Evolutionary conservation across 345 rosid genomes (phyloP).

Genomic region (Melaleuca alternifolia): DNA sequence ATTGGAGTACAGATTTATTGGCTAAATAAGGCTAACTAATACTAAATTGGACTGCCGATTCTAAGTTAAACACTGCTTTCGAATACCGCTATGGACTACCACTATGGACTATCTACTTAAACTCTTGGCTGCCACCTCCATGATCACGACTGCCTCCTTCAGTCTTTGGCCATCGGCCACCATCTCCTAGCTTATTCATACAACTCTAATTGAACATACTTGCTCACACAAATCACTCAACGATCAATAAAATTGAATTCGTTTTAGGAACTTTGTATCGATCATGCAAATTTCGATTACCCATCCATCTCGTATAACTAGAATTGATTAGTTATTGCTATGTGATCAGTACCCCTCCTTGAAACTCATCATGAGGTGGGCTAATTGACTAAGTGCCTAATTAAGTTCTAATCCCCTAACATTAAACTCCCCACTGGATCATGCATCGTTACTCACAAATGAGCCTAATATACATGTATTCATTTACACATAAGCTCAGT

Average conservation of each 20-base stretch:
- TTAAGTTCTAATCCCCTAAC: neutral
- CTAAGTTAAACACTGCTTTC: neutral
- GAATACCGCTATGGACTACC: too few relatives aligned
- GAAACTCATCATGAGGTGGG: neutral
- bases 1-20: neutral
- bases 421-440: accelerated
- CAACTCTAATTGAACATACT: too few relatives aligned
- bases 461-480: too few relatives aligned
- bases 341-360: neutral
- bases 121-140: neutral
- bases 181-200: too few relatives aligned
- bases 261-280: accelerated
- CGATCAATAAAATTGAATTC: neutral
- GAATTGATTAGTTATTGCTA: too few relatives aligned
- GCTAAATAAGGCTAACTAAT: neutral
- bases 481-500: too few relatives aligned
- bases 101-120: too few relatives aligned
- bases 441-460: accelerated
- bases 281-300: neutral
- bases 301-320: neutral
- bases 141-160: too few relatives aligned
- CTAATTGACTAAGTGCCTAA: neutral
- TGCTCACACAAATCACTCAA: neutral
- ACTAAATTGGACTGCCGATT: neutral
- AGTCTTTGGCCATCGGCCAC: too few relatives aligned